Evolutionary conservation across 345 rosid genomes (phyloP), one percentile per base, ranked within the genome.

Genomic region (Arabidopsis arenosa): DNA sequence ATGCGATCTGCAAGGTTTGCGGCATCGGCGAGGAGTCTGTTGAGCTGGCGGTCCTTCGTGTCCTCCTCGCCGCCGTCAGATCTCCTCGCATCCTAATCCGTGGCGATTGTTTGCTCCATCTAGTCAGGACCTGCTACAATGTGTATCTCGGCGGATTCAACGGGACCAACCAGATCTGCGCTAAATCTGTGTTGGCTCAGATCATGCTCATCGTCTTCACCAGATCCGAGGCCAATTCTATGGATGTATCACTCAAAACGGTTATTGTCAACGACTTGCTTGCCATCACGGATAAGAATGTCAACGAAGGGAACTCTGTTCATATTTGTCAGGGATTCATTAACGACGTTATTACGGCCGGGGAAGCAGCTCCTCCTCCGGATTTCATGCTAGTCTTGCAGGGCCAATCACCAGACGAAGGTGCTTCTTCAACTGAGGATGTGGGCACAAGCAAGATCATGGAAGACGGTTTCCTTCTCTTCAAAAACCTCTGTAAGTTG

Each of bases 121-220:
- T 94, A 9, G 93, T 94, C 52, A 80, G 88, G 80, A 94, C 97
- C 61, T 94, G 98, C 73, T 94, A 92, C 74, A 92, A 94, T 75
- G 90, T 90, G 45, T 94, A 94, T 80, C 83, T 94, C 37, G 87
- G 97, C 26, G 95, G 98, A 37, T 73, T 80, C 40, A 94, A 62
- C 32, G 95, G 95, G 47, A 90, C 98, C 80, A 90, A 87, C 74
- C 98, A 94, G 91, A 90, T 89, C 89, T 94, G 96, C 68, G 96
- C 97, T 21, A 94, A 94, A 84, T 82, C 95, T 0, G 96, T 92
- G 9, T 84, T 94, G 53, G 98, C 96, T 10, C 98, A 92, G 85
- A 89, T 94, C 61, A 75, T 89, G 82, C 80, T 89, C 56, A 83
- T 90, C 75, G 86, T 90, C 73, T 94, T 92, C 78, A 70, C 90